These are phyloP conservation scores for Trichoderma arundinaceum DNA, from an alignment of 2,329 filamentous ascomycete genomes.

Conservation along the genomic window DNA sequence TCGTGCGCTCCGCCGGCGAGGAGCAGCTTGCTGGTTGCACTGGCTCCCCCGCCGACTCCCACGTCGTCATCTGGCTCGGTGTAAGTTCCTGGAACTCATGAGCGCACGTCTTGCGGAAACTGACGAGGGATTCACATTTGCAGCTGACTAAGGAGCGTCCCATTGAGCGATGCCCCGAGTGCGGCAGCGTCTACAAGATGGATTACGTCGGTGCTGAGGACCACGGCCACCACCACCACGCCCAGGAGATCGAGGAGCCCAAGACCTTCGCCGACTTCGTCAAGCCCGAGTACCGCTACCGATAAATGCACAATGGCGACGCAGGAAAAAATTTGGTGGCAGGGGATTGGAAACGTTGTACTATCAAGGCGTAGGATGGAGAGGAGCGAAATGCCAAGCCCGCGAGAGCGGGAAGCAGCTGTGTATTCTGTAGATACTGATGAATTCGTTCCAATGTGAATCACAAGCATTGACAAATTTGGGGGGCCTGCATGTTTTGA, in stretches of 20 bases:
- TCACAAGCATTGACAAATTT: constrained; percentile 42
- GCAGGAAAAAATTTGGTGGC: constrained; percentile 15
- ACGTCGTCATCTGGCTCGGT: constrained; percentile 88
- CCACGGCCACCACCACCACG: constrained; percentile 65
- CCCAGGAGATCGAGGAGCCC: constrained; percentile 73
- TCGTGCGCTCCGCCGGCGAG: constrained; percentile 88
- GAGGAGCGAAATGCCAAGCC: constrained; percentile 34
- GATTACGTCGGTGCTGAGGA: constrained; percentile 88
- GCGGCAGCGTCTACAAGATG: constrained; percentile 97
- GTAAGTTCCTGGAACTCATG: constrained; percentile 58
- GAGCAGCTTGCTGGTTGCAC: constrained; percentile 99
- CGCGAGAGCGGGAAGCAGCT: constrained; percentile 34
- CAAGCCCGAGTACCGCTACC: constrained; percentile 91
- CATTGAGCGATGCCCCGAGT: constrained; percentile 94
- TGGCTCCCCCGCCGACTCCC: constrained; percentile 88
- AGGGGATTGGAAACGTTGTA: constrained; percentile 31
- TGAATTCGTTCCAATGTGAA: constrained; percentile 46
- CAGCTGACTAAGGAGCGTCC: constrained; percentile 88
- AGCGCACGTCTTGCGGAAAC: background rate
- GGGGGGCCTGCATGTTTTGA: constrained; percentile 33
- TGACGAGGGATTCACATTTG: constrained; percentile 8
- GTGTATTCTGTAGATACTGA: constrained; percentile 51
- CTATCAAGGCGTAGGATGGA: constrained; percentile 35
- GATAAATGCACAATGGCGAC: constrained; percentile 41
- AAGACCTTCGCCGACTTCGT: constrained; percentile 98